Percentiles rank a stretch among this genome's conserved stretches.
Conservation (phyloP, 768 basidiomycete genomes). For the Russula earlei region DNA sequence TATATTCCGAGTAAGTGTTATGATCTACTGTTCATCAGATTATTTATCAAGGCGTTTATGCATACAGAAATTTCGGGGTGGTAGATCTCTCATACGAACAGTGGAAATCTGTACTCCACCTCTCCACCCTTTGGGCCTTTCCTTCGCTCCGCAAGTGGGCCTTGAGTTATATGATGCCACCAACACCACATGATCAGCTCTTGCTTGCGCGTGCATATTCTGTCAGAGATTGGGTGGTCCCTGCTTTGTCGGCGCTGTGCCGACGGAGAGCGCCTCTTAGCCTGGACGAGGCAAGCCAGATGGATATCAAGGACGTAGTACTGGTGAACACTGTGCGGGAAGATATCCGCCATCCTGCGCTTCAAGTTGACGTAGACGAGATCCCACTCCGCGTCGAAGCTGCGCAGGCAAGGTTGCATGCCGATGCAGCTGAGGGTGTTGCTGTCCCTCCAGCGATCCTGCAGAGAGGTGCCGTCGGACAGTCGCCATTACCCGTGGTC, state of each 20-base stretch:
- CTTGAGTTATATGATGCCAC: neutral
- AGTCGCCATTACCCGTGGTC: too few relatives aligned
- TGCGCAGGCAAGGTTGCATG: neutral
- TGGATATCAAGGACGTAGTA: conserved; percentile 9
- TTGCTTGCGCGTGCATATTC: conserved; percentile 3
- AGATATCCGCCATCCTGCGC: neutral
- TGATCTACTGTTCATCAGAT: too few relatives aligned
- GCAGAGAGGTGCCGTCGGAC: too few relatives aligned
- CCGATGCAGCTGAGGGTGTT: too few relatives aligned
- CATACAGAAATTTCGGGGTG: conserved; percentile 5
- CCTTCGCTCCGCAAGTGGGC: conserved; percentile 22
- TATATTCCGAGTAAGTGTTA: too few relatives aligned
- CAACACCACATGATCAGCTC: conserved; percentile 9
- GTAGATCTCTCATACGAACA: conserved; percentile 14
- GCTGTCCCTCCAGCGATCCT: too few relatives aligned
- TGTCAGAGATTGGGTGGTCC: conserved; percentile 4
- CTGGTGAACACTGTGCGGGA: conserved; percentile 11
- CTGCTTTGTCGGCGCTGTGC: conserved; percentile 7
- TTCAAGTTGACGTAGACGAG: neutral
- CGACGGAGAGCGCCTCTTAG: neutral
- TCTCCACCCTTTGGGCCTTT: conserved; percentile 26
- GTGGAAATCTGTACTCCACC: conserved; percentile 24
- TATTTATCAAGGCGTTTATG: neutral
- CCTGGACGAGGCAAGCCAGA: conserved; percentile 4
- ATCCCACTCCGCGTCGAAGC: neutral